Conservation (phyloP, 345 rosid genomes). For the Mallotus nudiflorus region DNA sequence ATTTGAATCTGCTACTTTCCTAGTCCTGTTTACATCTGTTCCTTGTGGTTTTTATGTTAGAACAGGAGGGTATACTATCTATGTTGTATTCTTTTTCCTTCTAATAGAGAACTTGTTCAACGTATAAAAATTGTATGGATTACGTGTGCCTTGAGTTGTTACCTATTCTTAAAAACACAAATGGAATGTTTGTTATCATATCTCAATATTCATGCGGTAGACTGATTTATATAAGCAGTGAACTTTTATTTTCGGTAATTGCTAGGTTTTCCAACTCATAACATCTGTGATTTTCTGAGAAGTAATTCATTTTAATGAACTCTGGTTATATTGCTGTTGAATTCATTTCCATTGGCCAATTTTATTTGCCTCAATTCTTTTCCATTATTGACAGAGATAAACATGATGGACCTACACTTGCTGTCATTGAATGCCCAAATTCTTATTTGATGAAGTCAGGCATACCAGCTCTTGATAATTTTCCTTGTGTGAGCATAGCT, state of each 20-base stretch:
- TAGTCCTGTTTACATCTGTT: not conserved
- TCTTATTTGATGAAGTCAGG: conserved; percentile 50
- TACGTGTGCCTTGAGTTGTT: not conserved
- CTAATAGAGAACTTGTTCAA: not conserved
- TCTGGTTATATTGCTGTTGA: not conserved
- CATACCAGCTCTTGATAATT: conserved; percentile 73
- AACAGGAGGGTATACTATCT: not conserved
- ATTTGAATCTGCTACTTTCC: not conserved
- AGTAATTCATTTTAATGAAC: not conserved
- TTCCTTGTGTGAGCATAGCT: conserved; percentile 89
- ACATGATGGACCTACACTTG: conserved; percentile 74
- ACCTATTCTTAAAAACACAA: not conserved
- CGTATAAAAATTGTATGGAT: not conserved
- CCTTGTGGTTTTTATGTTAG: not conserved
- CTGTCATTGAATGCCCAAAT: conserved; percentile 77
- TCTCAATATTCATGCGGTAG: not conserved
- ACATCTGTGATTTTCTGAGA: too few relatives aligned
- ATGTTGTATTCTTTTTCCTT: not conserved
- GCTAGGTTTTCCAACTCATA: not conserved
- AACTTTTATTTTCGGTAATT: not conserved
- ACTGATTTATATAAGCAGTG: not conserved
- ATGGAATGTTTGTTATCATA: not conserved
- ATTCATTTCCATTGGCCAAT: not conserved
- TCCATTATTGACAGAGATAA: conserved; percentile 57
- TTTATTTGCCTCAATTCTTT: not conserved